A percentile compares a stretch with the other conserved stretches of the same genome.
Conservation (phyloP, 495 filamentous ascomycete species). For the Letharia lupina region DNA sequence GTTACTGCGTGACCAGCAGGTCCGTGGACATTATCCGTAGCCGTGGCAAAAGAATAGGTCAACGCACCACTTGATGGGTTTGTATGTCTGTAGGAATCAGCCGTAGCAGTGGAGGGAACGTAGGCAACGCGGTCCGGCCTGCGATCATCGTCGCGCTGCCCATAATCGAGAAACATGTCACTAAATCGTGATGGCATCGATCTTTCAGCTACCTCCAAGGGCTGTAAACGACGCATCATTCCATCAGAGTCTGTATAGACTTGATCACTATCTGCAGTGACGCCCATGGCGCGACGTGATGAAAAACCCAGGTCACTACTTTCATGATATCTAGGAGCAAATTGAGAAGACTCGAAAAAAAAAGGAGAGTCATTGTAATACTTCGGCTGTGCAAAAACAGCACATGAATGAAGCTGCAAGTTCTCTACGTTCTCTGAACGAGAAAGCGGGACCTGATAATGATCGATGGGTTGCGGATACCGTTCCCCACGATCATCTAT, state of each 20-base stretch:
- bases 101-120: not conserved
- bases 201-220: conserved; percentile 1
- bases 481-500: not conserved
- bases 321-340: not conserved
- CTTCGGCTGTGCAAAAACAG: conserved; percentile 6
- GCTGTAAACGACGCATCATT: not conserved
- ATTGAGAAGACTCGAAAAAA: conserved; percentile 5
- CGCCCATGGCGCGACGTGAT: conserved; percentile 8
- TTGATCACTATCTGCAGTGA: conserved; percentile 2
- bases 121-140: not conserved
- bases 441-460: not conserved
- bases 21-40: not conserved
- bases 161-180: not conserved
- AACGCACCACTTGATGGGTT: not conserved
- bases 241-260: not conserved
- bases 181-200: not conserved
- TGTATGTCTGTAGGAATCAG: not conserved
- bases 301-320: conserved; percentile 4
- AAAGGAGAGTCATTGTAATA: conserved; percentile 12
- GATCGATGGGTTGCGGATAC: not conserved
- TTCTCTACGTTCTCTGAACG: conserved; percentile 5
- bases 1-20: not conserved
- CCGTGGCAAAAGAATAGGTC: not conserved
- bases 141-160: not conserved
- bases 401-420: conserved; percentile 9